A percentile compares a stretch with the other conserved stretches of the same genome.
phyloP scores from a whole-genome alignment of 768 basidiomycete species.

The Mycena haematopus region DNA sequence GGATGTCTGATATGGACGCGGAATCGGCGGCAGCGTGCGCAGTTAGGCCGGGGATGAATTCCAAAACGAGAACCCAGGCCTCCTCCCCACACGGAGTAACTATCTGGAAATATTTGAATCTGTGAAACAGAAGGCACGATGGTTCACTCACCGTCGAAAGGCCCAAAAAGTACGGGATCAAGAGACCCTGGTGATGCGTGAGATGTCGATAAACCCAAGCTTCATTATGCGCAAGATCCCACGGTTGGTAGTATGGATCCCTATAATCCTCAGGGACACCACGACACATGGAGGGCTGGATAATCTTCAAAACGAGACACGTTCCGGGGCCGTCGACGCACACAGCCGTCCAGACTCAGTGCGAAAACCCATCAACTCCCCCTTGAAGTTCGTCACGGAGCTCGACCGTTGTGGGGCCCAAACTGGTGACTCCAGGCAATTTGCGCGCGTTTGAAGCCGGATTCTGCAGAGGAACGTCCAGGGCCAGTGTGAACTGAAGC shows the following conservation, averaged over 20 bases:
- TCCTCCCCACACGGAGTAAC: not conserved
- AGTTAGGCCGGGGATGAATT: not conserved
- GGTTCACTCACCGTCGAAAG: not conserved
- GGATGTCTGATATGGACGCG: not conserved
- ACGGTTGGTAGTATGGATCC: not conserved
- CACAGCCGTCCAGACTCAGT: not conserved
- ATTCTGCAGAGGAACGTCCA: conserved; percentile 17
- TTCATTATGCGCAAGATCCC: not conserved
- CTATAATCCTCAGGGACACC: not conserved
- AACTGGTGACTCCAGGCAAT: not conserved
- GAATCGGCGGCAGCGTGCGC: not conserved
- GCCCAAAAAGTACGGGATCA: not conserved
- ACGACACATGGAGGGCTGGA: not conserved
- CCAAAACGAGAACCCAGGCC: not conserved
- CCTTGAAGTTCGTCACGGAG: not conserved
- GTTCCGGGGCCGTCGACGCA: not conserved
- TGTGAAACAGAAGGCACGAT: not conserved
- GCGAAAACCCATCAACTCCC: not conserved
- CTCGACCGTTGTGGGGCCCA: not conserved
- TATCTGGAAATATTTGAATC: not conserved
- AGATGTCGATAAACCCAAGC: not conserved
- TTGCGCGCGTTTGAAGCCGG: conserved; percentile 4
- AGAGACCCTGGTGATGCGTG: not conserved
- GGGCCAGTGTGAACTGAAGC: conserved; percentile 3
- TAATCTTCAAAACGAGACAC: not conserved